Evolutionary conservation across 2,329 filamentous ascomycete species (phyloP).

Genomic region (Ramularia collo-cygni): DNA sequence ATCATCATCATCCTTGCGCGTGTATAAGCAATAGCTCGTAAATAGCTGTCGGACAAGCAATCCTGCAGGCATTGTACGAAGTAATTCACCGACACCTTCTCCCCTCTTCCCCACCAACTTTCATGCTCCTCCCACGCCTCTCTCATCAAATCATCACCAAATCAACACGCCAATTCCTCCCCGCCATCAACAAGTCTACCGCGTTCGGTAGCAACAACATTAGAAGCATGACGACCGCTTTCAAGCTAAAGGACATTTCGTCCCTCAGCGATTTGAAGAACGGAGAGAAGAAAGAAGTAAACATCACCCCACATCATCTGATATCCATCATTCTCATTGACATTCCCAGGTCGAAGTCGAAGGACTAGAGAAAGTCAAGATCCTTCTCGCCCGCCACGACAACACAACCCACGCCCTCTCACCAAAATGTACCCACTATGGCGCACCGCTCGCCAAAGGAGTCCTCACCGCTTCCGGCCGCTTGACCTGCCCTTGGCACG

Average conservation of each 20-base stretch:
- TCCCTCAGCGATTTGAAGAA: constrained; percentile 69
- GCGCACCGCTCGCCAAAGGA: constrained; percentile 80
- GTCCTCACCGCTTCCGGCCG: constrained; percentile 75
- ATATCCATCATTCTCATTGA: too few relatives aligned
- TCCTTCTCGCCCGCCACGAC: constrained; percentile 73
- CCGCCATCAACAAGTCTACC: constrained; percentile 1
- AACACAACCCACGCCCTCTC: constrained; percentile 73
- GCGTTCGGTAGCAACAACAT: constrained; percentile 19
- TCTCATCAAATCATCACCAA: background rate
- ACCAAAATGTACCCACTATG: constrained; percentile 83
- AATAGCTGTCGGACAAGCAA: too few relatives aligned
- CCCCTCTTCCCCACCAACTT: too few relatives aligned
- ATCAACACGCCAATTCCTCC: background rate
- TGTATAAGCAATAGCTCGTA: too few relatives aligned
- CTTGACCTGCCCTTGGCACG: constrained; percentile 93
- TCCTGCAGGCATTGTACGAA: too few relatives aligned
- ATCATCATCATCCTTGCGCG: too few relatives aligned
- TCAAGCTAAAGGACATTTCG: constrained; percentile 65
- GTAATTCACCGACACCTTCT: too few relatives aligned
- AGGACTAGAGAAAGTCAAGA: constrained; percentile 76
- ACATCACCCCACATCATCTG: too few relatives aligned
- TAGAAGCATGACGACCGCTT: constrained; percentile 41
- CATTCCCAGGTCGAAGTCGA: too few relatives aligned
- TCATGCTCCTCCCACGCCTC: background rate
- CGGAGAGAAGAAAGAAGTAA: constrained; percentile 80